phyloP scores from a whole-genome alignment of 345 rosid species.

The Aegle marmelos region DNA sequence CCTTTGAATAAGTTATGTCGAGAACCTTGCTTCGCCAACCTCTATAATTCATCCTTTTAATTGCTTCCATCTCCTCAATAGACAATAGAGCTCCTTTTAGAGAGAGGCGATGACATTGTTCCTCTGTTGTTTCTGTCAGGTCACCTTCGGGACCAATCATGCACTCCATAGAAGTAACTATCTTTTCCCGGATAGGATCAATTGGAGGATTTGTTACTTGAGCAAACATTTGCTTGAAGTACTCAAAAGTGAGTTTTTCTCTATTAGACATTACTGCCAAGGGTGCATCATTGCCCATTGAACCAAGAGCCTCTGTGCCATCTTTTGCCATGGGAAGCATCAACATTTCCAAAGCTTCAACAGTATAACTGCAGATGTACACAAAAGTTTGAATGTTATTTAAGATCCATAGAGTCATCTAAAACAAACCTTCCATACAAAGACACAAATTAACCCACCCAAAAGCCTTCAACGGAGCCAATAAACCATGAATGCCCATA shows the following conservation, averaged over 20 bases:
- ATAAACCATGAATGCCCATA: constrained; percentile 86
- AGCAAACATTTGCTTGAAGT: constrained; percentile 99
- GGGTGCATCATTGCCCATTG: constrained; percentile 99
- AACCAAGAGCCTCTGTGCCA: constrained; percentile 96
- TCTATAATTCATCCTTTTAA: constrained; percentile 85
- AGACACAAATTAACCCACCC: constrained; percentile 53
- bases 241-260: constrained; percentile 87
- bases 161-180: constrained; percentile 98
- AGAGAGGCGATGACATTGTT: constrained; percentile 95
- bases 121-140: constrained; percentile 95
- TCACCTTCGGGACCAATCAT: constrained; percentile 99
- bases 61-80: constrained; percentile 73
- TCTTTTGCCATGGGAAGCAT: constrained; percentile 99
- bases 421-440: background rate
- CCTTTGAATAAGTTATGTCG: constrained; percentile 84
- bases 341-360: constrained; percentile 97
- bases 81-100: constrained; percentile 84
- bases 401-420: constrained; percentile 1
- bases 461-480: constrained; percentile 92
- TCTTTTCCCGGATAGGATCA: constrained; percentile 98
- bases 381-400: constrained; percentile 1
- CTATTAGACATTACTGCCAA: constrained; percentile 94
- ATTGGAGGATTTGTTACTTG: constrained; percentile 99
- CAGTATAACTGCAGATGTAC: constrained; percentile 65
- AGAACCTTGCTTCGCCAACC: constrained; percentile 91